Evolutionary conservation across 495 filamentous ascomycete genomes (phyloP), one percentile per base, ranked within the genome.

Genomic region (Neurospora sp.): DNA sequence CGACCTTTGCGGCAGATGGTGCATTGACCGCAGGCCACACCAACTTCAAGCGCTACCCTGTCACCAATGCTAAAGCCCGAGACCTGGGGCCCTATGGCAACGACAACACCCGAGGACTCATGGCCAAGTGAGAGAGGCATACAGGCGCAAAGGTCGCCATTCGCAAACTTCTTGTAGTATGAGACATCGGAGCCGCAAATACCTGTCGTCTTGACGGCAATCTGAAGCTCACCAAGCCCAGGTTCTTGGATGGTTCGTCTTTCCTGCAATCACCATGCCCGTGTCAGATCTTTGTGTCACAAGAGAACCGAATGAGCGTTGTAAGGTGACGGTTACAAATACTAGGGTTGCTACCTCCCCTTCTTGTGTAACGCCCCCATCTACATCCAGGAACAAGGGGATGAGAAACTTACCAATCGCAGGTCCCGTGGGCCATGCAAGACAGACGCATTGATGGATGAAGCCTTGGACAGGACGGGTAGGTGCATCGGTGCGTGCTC

Each of bases 11-110:
- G 85, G 82, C 94, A 97, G 68, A 90, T 88, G 20, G 83, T 82
- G 79, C 94, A 97, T 76, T 89, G 84, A 18, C 87, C 89, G 75
- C 94, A 97, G 16, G 94, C 92, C 8, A 95, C 82, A 16, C 93
- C 93, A 73, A 95, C 93, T 84, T 97, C 93, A 6, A 97, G 85
- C 1, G 93, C 93, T 22, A 96, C 93, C n/a, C 93, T 89, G 77
- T 96, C 93, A 27, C 93, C 94, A 79, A 87, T 71, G 45, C 72
- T 83, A 81, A 86, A 86, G 72, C 84, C 83, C 41, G 74, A 77
- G 65, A 89, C 86, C 20, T 83, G 80, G 10, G 87, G 84, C 5
- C 91, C 91, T 59, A 91, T 80, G 74, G 86, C 88, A 39, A 89
- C 88, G 38, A 94, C 89, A 14, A 86, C 84, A 27, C 93, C 92